phyloP scores from a whole-genome alignment of 768 basidiomycete species.

The Boletus sensibilis region DNA sequence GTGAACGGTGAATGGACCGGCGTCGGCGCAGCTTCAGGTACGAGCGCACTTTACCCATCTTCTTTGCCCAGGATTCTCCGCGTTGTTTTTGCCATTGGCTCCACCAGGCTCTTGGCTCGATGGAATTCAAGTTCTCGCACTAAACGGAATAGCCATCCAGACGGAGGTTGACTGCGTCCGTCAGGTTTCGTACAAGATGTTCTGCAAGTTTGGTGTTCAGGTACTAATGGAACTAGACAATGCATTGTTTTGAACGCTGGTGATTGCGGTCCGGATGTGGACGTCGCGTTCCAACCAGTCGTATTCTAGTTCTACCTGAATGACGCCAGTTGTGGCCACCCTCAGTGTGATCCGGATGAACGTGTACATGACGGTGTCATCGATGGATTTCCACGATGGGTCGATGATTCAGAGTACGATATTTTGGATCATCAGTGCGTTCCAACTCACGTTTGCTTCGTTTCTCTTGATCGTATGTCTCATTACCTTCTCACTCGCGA shows the following conservation, averaged over 20 bases:
- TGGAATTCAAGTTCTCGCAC: background rate
- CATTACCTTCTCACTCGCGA: background rate
- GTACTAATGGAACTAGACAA: background rate
- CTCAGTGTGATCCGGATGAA: too few species aligned
- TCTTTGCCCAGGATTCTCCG: background rate
- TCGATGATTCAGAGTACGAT: too few species aligned
- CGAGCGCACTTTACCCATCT: too few species aligned
- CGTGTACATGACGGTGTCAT: too few species aligned
- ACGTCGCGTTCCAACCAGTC: too few species aligned
- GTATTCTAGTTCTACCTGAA: too few species aligned
- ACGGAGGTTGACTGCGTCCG: background rate
- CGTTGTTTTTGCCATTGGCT: background rate
- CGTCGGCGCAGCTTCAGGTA: background rate
- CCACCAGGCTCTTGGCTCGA: too few species aligned
- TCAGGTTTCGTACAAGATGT: background rate
- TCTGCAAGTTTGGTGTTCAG: background rate
- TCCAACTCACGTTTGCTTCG: constrained; percentile 47
- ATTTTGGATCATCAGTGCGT: constrained; percentile 42
- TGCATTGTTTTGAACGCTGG: too few species aligned
- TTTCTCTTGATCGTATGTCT: constrained; percentile 30
- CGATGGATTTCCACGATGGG: too few species aligned
- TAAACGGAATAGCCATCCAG: background rate
- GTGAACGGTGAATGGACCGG: background rate
- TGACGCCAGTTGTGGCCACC: too few species aligned
- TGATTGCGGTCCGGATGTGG: too few species aligned